A percentile compares a stretch with the other conserved stretches of the same genome.
Evolutionary conservation across 306 rosid genomes (phyloP).

Genomic region (Trichosanthes truncata): DNA sequence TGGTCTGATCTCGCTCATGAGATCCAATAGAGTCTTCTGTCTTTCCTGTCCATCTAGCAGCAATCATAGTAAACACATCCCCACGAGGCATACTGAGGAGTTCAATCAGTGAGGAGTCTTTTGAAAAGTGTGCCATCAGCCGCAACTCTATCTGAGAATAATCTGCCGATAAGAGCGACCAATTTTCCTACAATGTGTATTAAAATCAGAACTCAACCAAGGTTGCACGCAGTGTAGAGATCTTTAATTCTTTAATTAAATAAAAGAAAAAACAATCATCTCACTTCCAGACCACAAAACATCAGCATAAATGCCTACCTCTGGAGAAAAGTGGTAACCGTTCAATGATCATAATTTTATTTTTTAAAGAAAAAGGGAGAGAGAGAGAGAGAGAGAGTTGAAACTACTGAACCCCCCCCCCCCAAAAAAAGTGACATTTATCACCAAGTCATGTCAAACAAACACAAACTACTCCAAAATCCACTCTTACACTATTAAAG

Average conservation of each 20-base stretch:
- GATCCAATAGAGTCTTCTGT: slow-evolving; percentile 57
- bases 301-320: not conserved
- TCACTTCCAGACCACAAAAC: not conserved
- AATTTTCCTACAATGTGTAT: slow-evolving; percentile 51
- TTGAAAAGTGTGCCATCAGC: slow-evolving; percentile 94
- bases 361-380: not conserved
- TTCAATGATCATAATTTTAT: not conserved
- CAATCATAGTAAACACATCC: slow-evolving; percentile 79
- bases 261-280: not conserved
- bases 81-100: slow-evolving; percentile 65
- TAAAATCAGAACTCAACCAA: not conserved
- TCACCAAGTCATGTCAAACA: not conserved
- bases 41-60: slow-evolving; percentile 81
- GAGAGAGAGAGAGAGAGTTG: not conserved
- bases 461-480: not conserved
- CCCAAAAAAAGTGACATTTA: not conserved
- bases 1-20: slow-evolving; percentile 74
- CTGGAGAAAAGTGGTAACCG: not conserved
- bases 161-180: slow-evolving; percentile 90
- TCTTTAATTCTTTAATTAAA: not conserved
- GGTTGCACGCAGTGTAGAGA: not conserved
- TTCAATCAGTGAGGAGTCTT: slow-evolving; percentile 61
- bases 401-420: not conserved
- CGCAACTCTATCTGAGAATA: slow-evolving; percentile 96
- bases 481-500: not conserved